Conservation (phyloP, 352 stramenopile species). For the Phytophthora tentaculata region DNA sequence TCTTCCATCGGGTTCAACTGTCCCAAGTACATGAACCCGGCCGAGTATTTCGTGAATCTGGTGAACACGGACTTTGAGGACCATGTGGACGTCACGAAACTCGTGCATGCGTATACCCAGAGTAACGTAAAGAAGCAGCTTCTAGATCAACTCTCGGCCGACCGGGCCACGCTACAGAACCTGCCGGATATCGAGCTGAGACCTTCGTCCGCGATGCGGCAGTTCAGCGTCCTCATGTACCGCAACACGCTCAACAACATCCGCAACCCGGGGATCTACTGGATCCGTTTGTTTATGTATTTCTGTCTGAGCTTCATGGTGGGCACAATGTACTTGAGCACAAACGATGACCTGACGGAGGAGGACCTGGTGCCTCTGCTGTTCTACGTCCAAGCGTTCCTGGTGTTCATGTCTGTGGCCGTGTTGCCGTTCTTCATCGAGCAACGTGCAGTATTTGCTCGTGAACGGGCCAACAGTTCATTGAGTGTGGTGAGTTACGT, state of each 20-base stretch:
- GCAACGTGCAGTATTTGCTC: constrained; percentile 64
- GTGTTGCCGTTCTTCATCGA: constrained; percentile 87
- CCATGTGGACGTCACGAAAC: constrained; percentile 29
- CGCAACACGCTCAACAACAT: constrained; percentile 67
- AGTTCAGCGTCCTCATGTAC: constrained; percentile 51
- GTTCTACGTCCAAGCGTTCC: constrained; percentile 87
- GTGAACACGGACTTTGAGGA: constrained; percentile 64
- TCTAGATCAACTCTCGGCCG: constrained; percentile 20
- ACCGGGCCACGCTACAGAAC: constrained; percentile 17
- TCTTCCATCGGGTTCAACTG: constrained; percentile 37
- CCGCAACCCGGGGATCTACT: constrained; percentile 73
- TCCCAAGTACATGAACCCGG: constrained; percentile 54
- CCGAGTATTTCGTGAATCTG: constrained; percentile 52
- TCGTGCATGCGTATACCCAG: constrained; percentile 27
- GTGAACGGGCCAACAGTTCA: constrained; percentile 68
- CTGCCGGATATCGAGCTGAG: constrained; percentile 19
- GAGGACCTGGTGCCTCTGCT: constrained; percentile 56
- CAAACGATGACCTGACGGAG: constrained; percentile 43
- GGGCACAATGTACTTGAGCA: constrained; percentile 68
- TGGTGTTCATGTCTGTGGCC: constrained; percentile 88
- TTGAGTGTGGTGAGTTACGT: constrained; percentile 77
- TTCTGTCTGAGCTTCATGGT: constrained; percentile 68
- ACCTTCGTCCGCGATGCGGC: constrained; percentile 35
- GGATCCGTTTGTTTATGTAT: constrained; percentile 78
- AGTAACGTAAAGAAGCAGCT: constrained; percentile 24